A percentile compares a stretch with the other conserved stretches of the same genome.
These are phyloP conservation scores for Ophiostoma triangulosporum DNA, from an alignment of 2,329 filamentous ascomycete species.

Conservation along the genomic window DNA sequence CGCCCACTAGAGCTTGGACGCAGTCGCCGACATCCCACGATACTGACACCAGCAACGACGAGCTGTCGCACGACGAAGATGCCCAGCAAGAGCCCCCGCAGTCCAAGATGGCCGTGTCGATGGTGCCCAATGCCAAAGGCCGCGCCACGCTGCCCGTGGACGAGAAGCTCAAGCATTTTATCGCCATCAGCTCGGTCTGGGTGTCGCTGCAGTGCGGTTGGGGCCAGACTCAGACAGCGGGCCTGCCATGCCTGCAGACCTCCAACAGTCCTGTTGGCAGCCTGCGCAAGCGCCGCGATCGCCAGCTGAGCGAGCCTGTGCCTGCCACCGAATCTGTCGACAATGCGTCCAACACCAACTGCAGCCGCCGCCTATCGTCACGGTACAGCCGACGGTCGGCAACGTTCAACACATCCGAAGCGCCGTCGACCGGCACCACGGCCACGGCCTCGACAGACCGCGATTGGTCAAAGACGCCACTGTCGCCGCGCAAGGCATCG, in stretches of 20 bases:
- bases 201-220: constrained; percentile 33
- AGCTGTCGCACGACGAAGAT: constrained; percentile 2
- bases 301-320: constrained; percentile 1
- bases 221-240: constrained; percentile 6
- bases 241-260: background rate
- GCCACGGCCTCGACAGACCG: background rate
- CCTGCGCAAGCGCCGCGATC: background rate
- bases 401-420: constrained; percentile 10
- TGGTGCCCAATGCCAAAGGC: constrained; percentile 12
- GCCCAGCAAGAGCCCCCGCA: background rate
- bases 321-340: background rate
- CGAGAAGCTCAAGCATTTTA: constrained; percentile 32
- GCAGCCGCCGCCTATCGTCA: constrained; percentile 8
- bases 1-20: constrained; percentile 26
- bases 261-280: background rate
- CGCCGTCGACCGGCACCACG: no score
- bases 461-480: constrained; percentile 7
- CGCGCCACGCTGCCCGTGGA: constrained; percentile 27
- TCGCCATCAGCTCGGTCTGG: constrained; percentile 39
- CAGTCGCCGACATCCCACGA: constrained; percentile 13
- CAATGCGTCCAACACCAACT: background rate
- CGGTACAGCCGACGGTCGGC: constrained; percentile 1
- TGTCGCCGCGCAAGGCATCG: constrained; percentile 26
- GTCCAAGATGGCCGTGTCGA: constrained; percentile 4
- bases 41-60: constrained; percentile 15